Base-by-base conservation (phyloP, 2,329 filamentous ascomycete species). In the Fusarium verticillioides region DNA sequence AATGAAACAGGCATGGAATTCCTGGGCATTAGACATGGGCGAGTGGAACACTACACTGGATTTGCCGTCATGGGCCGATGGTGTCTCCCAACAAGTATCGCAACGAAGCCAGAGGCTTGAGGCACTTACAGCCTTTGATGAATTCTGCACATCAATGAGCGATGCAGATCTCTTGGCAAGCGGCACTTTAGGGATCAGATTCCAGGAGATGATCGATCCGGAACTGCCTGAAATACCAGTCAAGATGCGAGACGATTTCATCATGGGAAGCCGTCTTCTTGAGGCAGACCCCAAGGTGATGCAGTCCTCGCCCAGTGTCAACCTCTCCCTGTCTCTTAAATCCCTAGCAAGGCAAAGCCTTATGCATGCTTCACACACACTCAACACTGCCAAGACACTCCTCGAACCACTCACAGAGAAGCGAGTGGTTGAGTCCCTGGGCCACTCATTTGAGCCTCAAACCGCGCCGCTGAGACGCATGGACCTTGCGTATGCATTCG, bases 11-110 rank as follows among this genome's bases (percentile, higher is more conserved):
- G 82, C 87, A 3, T 93, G 92, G 87, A 84, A 90, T 40, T 88
- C 89, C 69, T 96, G 94, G 91, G 83, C 85, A 26, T 80, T 95
- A 36, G 90, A 92, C 76, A 79, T 91, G 28, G 87, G 87, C 21
- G 86, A 91, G 65, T 91, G 90, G 84, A 84, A 85, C 75, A 81
- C 82, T 54, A 83, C 81, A 28, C 70, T 83, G 30, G 80, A 84
- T 47, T 70, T 88, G 59, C 60, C 76, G 4, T 73, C 78, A 3
- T 87, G 85, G 82, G 82, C 83, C 10, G 62, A 79, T 4, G 72
- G 75, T 30, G 53, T 82, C 7, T 70, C 67, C 39, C 50, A 54
- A 23, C 37, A 40, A 13, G 62, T 12, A 32, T 66, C 28, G 30
- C 47, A 73, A 63, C 44, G 75, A 62, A 70, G 66, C 73, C 52